Evolutionary conservation across 164 flowering plant species (phyloP).

Genomic region (Sextonia rubra): DNA sequence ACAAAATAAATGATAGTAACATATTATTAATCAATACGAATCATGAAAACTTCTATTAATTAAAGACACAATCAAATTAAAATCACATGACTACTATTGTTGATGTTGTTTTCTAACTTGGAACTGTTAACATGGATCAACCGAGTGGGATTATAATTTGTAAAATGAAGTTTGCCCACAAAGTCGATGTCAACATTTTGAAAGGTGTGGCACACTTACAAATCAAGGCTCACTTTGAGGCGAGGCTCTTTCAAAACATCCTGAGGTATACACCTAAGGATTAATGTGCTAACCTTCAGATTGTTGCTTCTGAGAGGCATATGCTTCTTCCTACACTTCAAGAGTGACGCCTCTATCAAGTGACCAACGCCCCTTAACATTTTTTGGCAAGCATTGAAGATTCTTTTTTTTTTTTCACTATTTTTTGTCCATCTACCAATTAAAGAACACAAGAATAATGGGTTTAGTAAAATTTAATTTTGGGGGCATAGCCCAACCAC

Average conservation of each 20-base stretch:
- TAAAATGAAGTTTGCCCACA: not conserved
- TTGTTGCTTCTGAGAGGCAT: no score
- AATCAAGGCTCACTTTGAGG: not conserved
- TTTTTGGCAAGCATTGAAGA: no score
- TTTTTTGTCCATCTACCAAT: no score
- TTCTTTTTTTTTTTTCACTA: no score
- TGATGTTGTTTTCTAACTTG: not conserved
- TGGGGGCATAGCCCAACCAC: no score
- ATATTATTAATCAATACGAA: not conserved
- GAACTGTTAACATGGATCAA: not conserved
- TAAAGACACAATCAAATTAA: not conserved
- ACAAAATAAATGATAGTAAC: not conserved
- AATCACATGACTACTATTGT: not conserved
- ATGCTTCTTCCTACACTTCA: no score
- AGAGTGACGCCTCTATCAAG: no score
- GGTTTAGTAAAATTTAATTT: no score
- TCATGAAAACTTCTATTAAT: not conserved
- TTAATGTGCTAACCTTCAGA: not conserved
- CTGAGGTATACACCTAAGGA: not conserved
- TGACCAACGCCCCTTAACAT: no score
- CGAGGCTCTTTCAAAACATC: not conserved
- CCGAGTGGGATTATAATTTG: no score
- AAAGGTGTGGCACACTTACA: not conserved
- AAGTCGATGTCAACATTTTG: not conserved
- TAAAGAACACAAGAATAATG: no score